Evolutionary conservation across 1,284 basidiomycete genomes (phyloP), one percentile per base, ranked within the genome.

Genomic region (Moniliophthora roreri): DNA sequence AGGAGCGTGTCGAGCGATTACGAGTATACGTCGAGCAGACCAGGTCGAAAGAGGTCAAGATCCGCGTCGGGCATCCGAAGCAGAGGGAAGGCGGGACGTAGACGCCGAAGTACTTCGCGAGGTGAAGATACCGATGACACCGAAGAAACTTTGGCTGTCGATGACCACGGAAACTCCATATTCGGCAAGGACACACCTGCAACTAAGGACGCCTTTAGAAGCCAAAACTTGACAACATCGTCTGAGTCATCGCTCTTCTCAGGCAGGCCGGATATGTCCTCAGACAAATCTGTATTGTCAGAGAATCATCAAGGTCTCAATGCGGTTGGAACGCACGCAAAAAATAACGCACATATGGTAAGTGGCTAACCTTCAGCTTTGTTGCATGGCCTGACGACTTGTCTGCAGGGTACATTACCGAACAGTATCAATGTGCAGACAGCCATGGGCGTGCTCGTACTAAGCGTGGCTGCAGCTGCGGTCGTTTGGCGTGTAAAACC

Each of bases 401-500:
- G 20, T 46, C 11, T 45, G 16, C 28, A 20, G 20, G 34, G 18
- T 38, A 16, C 26, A n/a, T 13, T 52, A 32, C 28, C 48, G 41
- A 56, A 49, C 49, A 16, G 60, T 54, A 64, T 77, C 53, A 72
- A 71, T 54, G 57, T 76, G 20, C 75, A 77, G 56, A 75, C 82
- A 4, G 82, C 79, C 2, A 66, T 84, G 2, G 85, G 85, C 4
- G 78, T 86, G 4, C 62, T 87, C 10, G 73, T 87, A 1, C 66
- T 87, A 28, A 74, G 80, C 48, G 78, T 83, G 3, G 83, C 82
- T 7, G 82, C 84, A 2, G 84, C 79, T n/a, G 85, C 84, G 3
- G 85, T 87, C 39, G 68, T 84, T 61, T 87, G 82, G 82, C 75
- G 82, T 54, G 80, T 85, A n/a, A 82, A 81, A 63, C 70, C 75